Conservation (phyloP, 208 protist species). For the Acanthamoeba comandoni region DNA sequence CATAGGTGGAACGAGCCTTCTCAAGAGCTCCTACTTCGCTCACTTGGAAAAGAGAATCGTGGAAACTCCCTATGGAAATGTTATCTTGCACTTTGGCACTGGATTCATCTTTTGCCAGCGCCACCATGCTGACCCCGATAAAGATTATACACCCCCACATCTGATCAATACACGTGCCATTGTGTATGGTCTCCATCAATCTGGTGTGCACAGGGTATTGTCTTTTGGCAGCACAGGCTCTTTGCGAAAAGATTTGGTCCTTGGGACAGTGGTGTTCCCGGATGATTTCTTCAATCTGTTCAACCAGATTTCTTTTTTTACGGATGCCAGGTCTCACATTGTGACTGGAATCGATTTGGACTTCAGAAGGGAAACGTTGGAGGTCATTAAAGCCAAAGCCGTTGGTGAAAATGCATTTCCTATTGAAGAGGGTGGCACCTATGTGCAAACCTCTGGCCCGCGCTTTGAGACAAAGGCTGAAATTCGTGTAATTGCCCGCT, state of each 20-base stretch:
- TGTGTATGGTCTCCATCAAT: conserved; percentile 49
- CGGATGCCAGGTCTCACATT: conserved; percentile 68
- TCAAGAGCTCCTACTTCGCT: conserved; percentile 75
- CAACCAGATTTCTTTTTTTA: conserved; percentile 67
- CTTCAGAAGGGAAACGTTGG: conserved; percentile 44
- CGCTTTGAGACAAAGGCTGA: conserved; percentile 79
- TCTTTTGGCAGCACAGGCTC: conserved; percentile 70
- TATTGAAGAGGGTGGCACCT: conserved; percentile 64
- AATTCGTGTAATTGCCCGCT: conserved; percentile 61
- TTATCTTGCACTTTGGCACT: conserved; percentile 61
- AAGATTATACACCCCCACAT: conserved; percentile 75
- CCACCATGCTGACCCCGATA: conserved; percentile 67
- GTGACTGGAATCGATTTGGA: conserved; percentile 63
- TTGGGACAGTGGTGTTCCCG: conserved; percentile 72
- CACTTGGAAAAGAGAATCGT: conserved; percentile 26
- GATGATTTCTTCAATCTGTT: conserved; percentile 78
- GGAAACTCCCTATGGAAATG: conserved; percentile 37
- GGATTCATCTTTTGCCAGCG: conserved; percentile 77
- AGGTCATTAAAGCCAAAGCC: conserved; percentile 31
- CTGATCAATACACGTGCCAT: conserved; percentile 78
- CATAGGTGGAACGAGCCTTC: conserved; percentile 76
- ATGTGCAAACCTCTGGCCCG: conserved; percentile 76
- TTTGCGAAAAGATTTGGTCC: conserved; percentile 51
- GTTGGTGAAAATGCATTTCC: not conserved
- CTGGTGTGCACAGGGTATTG: conserved; percentile 45